Evolutionary conservation across 2,329 filamentous ascomycete species (phyloP), one percentile per base, ranked within the genome.

Genomic region (Zasmidium angulare): DNA sequence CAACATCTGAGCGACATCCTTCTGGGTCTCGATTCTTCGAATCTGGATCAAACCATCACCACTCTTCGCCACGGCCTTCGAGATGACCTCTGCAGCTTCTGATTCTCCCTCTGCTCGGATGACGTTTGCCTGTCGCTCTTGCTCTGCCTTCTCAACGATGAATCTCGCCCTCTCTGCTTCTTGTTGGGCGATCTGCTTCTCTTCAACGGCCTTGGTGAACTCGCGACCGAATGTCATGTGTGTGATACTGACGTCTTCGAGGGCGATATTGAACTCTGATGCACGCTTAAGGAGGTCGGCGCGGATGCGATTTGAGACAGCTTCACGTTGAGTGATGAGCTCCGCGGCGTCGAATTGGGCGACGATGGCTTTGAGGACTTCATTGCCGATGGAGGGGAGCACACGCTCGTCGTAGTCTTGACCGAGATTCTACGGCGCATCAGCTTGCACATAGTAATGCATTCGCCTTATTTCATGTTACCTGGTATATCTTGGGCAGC

Each of bases 161-260:
- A 99, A 99, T 67, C 95, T 86, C 51, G 95, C 95, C 66, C 95
- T 86, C 84, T 99, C 95, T 65, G 95, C 95, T 75, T 99, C 95
- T 80, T 99, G 95, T 81, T 99, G 95, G 57, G 95, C 95, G 77
- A 99, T 99, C 84, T 99, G 95, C 87, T 99, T 99, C 86, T 99
- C 95, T 82, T 99, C 95, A 72, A 99, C 95, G 66, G 95, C 95
- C 78, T 91, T 90, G 62, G 95, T 99, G 84, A 99, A 99, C 79
- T 99, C 95, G 78, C 93, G 93, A 69, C 95, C 95, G 76, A 99
- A 99, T 55, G 95, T 99, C 95, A 99, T 99, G 84, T 99, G 95
- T 63, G 95, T 99, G 78, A 99, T 99, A 74, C 91, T 96, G 61
- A 99, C 95, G 74, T 99, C 95, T 80, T 99, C 95, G 55, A 99